Conservation (phyloP, 768 basidiomycete species). For the Pleurotus giganteus region DNA sequence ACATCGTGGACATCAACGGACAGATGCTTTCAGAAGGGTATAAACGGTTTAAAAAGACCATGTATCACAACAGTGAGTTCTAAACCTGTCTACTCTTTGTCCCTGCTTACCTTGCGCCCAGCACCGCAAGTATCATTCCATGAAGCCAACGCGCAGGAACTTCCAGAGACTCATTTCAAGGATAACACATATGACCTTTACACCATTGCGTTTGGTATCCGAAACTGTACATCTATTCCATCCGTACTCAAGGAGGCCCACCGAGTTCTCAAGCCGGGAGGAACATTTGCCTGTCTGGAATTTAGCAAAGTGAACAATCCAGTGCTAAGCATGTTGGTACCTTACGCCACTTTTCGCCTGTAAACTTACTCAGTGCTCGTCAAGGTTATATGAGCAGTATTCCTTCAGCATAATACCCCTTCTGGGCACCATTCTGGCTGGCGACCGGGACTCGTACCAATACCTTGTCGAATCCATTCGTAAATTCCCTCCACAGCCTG, state of each 20-base stretch:
- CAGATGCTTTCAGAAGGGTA: conserved; percentile 95
- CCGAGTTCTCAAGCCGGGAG: conserved; percentile 94
- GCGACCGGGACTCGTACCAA: conserved; percentile 93
- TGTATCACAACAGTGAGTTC: conserved; percentile 92
- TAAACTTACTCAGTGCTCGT: conserved; percentile 11
- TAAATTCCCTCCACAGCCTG: conserved; percentile 83
- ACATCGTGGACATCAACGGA: conserved; percentile 90
- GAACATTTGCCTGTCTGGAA: conserved; percentile 92
- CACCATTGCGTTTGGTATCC: conserved; percentile 97
- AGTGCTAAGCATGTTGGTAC: conserved; percentile 74
- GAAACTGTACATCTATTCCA: conserved; percentile 93
- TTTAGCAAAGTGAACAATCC: conserved; percentile 94
- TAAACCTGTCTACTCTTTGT: background rate
- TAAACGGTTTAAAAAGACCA: conserved; percentile 90
- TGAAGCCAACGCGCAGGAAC: conserved; percentile 87
- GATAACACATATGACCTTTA: conserved; percentile 91
- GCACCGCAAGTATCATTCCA: conserved; percentile 92
- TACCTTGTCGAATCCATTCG: conserved; percentile 98
- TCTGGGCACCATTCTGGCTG: conserved; percentile 94
- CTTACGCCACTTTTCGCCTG: background rate
- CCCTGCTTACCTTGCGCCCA: conserved; percentile 30
- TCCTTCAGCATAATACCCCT: conserved; percentile 95
- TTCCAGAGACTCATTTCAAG: conserved; percentile 65
- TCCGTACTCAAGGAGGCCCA: conserved; percentile 86
- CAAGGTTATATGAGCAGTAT: conserved; percentile 89